Evolutionary conservation across 202 grass and related monocot species (phyloP).

Genomic region (Brachypodium distachyon): DNA sequence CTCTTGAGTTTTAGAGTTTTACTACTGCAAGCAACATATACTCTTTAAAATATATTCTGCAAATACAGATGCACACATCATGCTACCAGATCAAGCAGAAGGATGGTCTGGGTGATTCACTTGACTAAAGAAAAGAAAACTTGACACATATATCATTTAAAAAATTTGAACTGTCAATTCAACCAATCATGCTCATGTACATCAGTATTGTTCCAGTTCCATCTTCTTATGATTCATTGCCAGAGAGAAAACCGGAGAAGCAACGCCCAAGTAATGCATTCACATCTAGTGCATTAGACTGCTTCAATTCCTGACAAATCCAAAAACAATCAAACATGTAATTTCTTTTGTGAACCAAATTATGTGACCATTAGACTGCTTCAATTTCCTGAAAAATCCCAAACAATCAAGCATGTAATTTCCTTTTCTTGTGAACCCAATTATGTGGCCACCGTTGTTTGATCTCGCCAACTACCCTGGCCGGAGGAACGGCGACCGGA

Average conservation of each 20-base stretch:
- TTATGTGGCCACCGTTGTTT: neutral
- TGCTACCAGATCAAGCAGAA: neutral
- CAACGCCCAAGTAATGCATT: neutral
- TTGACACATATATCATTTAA: neutral
- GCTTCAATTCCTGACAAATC: neutral
- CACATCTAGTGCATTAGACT: neutral
- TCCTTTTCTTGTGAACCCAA: neutral
- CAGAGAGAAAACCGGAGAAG: neutral
- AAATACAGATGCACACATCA: neutral
- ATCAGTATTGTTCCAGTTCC: neutral
- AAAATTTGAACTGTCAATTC: neutral
- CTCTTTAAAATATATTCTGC: neutral
- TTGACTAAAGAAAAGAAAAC: slow-evolving; percentile 3
- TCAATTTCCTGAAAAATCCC: too few species aligned
- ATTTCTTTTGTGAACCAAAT: neutral
- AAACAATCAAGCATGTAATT: too few species aligned
- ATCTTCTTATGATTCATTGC: neutral
- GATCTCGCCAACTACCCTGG: neutral
- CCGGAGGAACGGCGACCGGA: neutral
- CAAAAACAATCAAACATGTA: neutral
- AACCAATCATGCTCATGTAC: neutral
- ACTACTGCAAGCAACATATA: slow-evolving; percentile 23
- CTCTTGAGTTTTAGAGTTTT: neutral
- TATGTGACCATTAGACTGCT: neutral
- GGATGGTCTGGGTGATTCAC: slow-evolving; percentile 3